Conservation (phyloP, 2,329 filamentous ascomycete species). For the Septoria linicola region DNA sequence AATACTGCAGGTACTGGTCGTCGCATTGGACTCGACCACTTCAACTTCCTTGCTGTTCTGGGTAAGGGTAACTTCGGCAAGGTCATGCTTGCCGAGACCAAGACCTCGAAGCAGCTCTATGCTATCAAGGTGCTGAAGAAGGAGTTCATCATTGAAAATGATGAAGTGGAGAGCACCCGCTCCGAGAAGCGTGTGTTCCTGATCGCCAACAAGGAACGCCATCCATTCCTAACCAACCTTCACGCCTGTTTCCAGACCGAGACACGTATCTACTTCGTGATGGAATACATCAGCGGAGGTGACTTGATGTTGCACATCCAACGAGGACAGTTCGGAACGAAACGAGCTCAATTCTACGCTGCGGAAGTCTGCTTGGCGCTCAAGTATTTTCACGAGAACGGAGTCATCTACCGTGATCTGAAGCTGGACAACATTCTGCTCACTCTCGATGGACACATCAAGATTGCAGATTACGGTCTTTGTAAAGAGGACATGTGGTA, state of each 20-base stretch:
- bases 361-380: constrained; percentile 94
- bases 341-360: constrained; percentile 96
- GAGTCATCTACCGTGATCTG: constrained; percentile 88
- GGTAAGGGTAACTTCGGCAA: constrained; percentile 99
- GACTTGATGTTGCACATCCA: constrained; percentile 99
- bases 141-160: constrained; percentile 99
- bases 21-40: constrained; percentile 93
- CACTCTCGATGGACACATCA: constrained; percentile 94
- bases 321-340: constrained; percentile 90
- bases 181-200: constrained; percentile 98
- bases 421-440: constrained; percentile 88
- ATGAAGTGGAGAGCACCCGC: constrained; percentile 95
- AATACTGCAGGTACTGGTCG: constrained; percentile 69
- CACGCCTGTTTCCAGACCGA: constrained; percentile 99
- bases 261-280: constrained; percentile 97
- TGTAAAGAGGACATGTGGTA: constrained; percentile 99
- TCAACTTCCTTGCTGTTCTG: constrained; percentile 97
- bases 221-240: constrained; percentile 91
- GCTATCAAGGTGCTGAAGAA: constrained; percentile 99
- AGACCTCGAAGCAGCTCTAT: constrained; percentile 85
- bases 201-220: constrained; percentile 93
- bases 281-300: constrained; percentile 98
- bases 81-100: constrained; percentile 98
- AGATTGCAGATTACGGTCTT: constrained; percentile 96
- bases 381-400: constrained; percentile 99